A percentile compares a stretch with the other conserved stretches of the same genome.
These are phyloP conservation scores for Emericellopsis terricola DNA, from an alignment of 495 filamentous ascomycete species.

Conservation along the genomic window DNA sequence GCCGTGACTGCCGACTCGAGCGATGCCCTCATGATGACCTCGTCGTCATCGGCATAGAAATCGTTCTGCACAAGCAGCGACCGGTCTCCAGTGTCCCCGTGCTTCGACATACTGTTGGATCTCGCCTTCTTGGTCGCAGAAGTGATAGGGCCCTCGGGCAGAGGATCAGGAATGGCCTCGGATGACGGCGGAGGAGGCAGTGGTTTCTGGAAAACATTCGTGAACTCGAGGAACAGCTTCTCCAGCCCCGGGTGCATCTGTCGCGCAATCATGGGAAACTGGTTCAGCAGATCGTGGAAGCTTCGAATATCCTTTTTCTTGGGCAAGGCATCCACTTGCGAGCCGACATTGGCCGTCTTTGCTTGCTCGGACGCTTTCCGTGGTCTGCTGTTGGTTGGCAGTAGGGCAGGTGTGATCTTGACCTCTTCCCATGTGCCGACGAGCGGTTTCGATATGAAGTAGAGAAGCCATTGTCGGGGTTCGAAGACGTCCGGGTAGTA, in stretches of 20 bases:
- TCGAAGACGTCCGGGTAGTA: slow-evolving; percentile 75
- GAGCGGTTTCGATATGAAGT: slow-evolving; percentile 89
- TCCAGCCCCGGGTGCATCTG: slow-evolving; percentile 93
- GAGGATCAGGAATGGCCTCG: slow-evolving; percentile 28
- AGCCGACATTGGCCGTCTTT: slow-evolving; percentile 15
- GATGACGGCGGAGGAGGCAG: slow-evolving; percentile 60
- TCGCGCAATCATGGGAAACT: slow-evolving; percentile 90
- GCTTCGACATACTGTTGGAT: slow-evolving; percentile 20
- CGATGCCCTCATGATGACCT: slow-evolving; percentile 67
- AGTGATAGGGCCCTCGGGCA: slow-evolving; percentile 30
- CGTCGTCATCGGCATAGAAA: slow-evolving; percentile 59
- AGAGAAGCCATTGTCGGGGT: slow-evolving; percentile 81
- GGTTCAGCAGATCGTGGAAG: slow-evolving; percentile 78
- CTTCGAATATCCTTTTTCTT: slow-evolving; percentile 78
- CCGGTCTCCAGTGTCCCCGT: slow-evolving; percentile 8
- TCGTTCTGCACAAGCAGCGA: slow-evolving; percentile 12
- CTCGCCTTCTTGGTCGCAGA: slow-evolving; percentile 29
- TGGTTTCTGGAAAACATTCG: slow-evolving; percentile 65
- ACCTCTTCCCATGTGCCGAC: slow-evolving; percentile 66
- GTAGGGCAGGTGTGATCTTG: slow-evolving; percentile 41
- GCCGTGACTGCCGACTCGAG: slow-evolving; percentile 83
- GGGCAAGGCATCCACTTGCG: slow-evolving; percentile 16
- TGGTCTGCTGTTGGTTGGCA: slow-evolving; percentile 22
- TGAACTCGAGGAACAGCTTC: slow-evolving; percentile 79
- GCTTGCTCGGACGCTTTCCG: slow-evolving; percentile 13